These are phyloP conservation scores for Forsythia viridissima DNA, from an alignment of 257 asterid genomes.

Conservation along the genomic window DNA sequence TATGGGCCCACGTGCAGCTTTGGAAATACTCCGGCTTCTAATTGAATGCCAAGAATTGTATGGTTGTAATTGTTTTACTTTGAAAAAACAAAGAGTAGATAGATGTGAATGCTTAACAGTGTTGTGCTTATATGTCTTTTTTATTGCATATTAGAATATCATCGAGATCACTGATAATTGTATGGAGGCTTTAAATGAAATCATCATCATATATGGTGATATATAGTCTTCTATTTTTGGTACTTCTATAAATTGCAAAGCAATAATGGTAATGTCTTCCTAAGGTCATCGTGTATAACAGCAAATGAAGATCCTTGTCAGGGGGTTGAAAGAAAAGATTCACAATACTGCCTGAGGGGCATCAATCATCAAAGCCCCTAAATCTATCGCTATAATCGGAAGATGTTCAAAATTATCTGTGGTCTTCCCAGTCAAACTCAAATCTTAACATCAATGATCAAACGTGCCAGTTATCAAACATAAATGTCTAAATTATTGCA, in stretches of 20 bases:
- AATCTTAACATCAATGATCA: slow-evolving; percentile 4
- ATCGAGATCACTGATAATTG: not conserved
- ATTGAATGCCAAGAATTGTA: not conserved
- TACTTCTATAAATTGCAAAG: not conserved
- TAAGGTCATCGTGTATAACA: not conserved
- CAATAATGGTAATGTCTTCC: not conserved
- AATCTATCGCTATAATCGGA: not conserved
- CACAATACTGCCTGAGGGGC: slow-evolving; percentile 3
- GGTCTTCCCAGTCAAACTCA: slow-evolving; percentile 5
- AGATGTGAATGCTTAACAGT: not conserved
- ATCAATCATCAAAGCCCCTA: slow-evolving; percentile 3
- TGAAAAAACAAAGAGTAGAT: no score
- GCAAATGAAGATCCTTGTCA: not conserved
- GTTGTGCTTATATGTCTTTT: not conserved
- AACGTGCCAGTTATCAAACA: slow-evolving; percentile 7
- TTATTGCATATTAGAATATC: not conserved
- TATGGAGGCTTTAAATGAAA: no score
- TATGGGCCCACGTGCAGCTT: not conserved
- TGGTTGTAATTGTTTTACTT: not conserved
- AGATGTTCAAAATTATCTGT: not conserved
- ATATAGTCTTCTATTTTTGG: not conserved
- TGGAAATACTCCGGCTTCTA: not conserved
- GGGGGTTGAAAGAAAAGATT: not conserved
- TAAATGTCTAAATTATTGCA: not conserved
- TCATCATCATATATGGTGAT: not conserved